Evolutionary conservation across 2,329 filamentous ascomycete species (phyloP).

Genomic region (Fusarium solani-melongenae): DNA sequence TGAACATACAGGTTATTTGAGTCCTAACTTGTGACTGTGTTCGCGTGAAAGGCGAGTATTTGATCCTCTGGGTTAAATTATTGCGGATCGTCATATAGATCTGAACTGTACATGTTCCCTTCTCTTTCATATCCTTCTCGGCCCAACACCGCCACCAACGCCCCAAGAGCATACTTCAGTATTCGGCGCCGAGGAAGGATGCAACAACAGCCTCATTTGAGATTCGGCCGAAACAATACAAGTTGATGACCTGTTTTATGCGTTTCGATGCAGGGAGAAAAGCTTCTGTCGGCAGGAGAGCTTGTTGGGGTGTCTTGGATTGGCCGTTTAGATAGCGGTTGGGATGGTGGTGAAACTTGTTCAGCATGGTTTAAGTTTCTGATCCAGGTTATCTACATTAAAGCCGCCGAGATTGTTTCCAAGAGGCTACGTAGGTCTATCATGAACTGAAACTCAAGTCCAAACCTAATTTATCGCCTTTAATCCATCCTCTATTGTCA

Average conservation of each 20-base stretch:
- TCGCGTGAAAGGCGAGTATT: background rate
- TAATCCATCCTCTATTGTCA: too few relatives aligned
- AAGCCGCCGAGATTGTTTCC: background rate
- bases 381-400: too few relatives aligned
- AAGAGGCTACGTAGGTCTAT: background rate
- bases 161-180: background rate
- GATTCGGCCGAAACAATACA: background rate
- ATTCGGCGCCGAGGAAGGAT: background rate
- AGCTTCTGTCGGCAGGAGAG: background rate
- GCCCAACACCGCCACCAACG: background rate
- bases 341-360: background rate
- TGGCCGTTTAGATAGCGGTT: background rate
- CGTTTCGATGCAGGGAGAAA: background rate
- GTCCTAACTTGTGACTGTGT: background rate
- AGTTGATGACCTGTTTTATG: background rate
- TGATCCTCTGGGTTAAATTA: background rate
- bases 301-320: background rate
- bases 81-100: background rate
- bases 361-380: background rate
- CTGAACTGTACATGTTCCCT: background rate
- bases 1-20: background rate
- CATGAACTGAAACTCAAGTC: background rate
- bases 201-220: background rate
- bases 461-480: rapidly evolving
- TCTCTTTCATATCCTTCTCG: too few relatives aligned